phyloP scores from a whole-genome alignment of 305 asterid genomes.

The Fraxinus ornus region DNA sequence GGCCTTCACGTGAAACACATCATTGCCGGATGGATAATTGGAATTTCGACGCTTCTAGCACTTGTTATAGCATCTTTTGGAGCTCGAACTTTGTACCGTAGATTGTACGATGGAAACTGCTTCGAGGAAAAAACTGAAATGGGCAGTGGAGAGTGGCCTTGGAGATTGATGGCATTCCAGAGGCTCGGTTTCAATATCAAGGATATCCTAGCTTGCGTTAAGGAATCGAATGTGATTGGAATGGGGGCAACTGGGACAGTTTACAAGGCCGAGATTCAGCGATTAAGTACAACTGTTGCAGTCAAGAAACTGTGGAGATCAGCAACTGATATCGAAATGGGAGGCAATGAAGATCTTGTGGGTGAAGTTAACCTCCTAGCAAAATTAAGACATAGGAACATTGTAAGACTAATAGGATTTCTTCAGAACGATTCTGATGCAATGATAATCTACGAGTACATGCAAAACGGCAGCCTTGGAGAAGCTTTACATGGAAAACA shows the following conservation, averaged over 20 bases:
- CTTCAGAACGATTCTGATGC: constrained; percentile 73
- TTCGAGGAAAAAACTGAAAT: constrained; percentile 55
- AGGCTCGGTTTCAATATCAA: constrained; percentile 62
- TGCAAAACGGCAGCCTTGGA: constrained; percentile 84
- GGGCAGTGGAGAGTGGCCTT: constrained; percentile 67
- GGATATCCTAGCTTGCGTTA: constrained; percentile 61
- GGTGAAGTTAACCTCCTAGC: constrained; percentile 78
- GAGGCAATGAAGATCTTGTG: constrained; percentile 58
- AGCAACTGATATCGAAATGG: constrained; percentile 57
- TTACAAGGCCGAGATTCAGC: constrained; percentile 65
- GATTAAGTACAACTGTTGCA: constrained; percentile 57
- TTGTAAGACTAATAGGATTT: constrained; percentile 74
- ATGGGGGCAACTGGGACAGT: constrained; percentile 88
- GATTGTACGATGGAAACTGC: constrained; percentile 62
- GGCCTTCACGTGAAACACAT: constrained; percentile 49
- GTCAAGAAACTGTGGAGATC: constrained; percentile 84
- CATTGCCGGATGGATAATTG: constrained; percentile 64
- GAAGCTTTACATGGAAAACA: constrained; percentile 74
- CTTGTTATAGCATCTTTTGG: constrained; percentile 46
- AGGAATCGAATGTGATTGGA: constrained; percentile 74
- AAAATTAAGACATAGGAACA: constrained; percentile 72
- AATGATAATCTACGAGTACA: constrained; percentile 72
- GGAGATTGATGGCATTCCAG: constrained; percentile 90
- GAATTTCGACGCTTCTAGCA: constrained; percentile 48
- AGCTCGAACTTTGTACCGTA: constrained; percentile 42